Conservation (phyloP, 768 basidiomycete genomes). For the Holtermanniella nyarrowii region DNA sequence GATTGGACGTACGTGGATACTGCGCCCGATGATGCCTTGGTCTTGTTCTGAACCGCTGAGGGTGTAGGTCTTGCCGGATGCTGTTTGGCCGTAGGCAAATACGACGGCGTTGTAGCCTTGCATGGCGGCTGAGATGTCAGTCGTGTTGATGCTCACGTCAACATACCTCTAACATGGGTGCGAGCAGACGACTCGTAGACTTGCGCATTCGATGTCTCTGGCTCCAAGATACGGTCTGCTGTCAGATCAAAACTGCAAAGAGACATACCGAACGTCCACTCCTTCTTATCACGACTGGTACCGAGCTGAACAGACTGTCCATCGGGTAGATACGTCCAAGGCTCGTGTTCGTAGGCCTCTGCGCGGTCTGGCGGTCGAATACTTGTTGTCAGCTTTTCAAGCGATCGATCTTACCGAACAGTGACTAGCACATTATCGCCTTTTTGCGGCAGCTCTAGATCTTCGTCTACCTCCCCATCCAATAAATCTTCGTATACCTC, state of each 20-base stretch:
- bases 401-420: slow-evolving; percentile 23
- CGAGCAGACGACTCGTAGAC: slow-evolving; percentile 31
- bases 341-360: slow-evolving; percentile 17
- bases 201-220: slow-evolving; percentile 24
- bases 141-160: background rate
- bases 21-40: slow-evolving; percentile 87
- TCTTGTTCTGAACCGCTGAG: slow-evolving; percentile 54
- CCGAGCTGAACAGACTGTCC: slow-evolving; percentile 28
- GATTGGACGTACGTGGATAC: slow-evolving; percentile 45
- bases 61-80: slow-evolving; percentile 64
- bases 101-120: slow-evolving; percentile 92
- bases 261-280: slow-evolving; percentile 37
- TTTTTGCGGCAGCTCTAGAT: slow-evolving; percentile 11
- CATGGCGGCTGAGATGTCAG: slow-evolving; percentile 61
- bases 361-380: slow-evolving; percentile 32
- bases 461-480: slow-evolving; percentile 6
- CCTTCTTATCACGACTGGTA: slow-evolving; percentile 24
- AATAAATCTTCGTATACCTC: background rate
- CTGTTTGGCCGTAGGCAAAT: slow-evolving; percentile 79
- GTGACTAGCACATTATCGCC: slow-evolving; percentile 37
- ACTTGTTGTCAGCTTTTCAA: slow-evolving; percentile 15
- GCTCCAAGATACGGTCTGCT: slow-evolving; percentile 36
- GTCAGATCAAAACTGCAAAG: background rate
- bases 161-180: slow-evolving; percentile 30
- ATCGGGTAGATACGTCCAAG: slow-evolving; percentile 26